phyloP scores from a whole-genome alignment of 140 eudicot genomes.

The Flaveria floridana region DNA sequence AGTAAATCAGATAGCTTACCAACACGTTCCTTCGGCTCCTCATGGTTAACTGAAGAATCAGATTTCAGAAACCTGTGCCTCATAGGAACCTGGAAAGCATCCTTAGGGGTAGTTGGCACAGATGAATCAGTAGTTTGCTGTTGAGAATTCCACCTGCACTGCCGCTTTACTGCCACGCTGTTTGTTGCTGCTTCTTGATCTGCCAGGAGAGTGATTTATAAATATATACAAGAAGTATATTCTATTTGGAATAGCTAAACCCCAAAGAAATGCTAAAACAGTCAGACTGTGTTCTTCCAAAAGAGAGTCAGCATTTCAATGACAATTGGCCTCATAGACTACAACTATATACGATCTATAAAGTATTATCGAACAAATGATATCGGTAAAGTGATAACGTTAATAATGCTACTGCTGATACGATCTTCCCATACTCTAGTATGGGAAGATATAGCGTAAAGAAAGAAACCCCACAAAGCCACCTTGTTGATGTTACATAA shows the following conservation, averaged over 20 bases:
- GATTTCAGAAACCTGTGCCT: constrained; percentile 48
- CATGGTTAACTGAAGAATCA: constrained; percentile 48
- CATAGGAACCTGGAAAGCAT: constrained; percentile 36
- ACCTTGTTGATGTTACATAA: too few relatives aligned
- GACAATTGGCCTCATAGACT: too few relatives aligned
- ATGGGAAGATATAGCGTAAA: too few relatives aligned
- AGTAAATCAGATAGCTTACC: constrained; percentile 42
- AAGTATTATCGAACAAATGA: too few relatives aligned
- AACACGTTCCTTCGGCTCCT: constrained; percentile 73
- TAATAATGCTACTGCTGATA: too few relatives aligned
- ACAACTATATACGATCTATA: too few relatives aligned
- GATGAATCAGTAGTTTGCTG: constrained; percentile 45
- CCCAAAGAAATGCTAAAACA: background rate
- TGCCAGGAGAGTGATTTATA: constrained; percentile 16
- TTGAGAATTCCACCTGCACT: constrained; percentile 68
- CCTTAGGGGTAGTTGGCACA: constrained; percentile 44
- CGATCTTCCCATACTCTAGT: too few relatives aligned
- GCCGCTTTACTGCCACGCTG: constrained; percentile 52
- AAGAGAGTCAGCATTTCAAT: too few relatives aligned
- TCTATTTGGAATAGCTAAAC: background rate
- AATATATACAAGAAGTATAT: background rate
- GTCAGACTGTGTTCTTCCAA: too few relatives aligned
- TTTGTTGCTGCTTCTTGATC: constrained; percentile 52
- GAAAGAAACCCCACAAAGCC: background rate
- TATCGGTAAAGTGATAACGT: too few relatives aligned